A percentile compares a stretch with the other conserved stretches of the same genome.
Conservation (phyloP, 2,329 filamentous ascomycete species). For the Verticillium alfalfae region DNA sequence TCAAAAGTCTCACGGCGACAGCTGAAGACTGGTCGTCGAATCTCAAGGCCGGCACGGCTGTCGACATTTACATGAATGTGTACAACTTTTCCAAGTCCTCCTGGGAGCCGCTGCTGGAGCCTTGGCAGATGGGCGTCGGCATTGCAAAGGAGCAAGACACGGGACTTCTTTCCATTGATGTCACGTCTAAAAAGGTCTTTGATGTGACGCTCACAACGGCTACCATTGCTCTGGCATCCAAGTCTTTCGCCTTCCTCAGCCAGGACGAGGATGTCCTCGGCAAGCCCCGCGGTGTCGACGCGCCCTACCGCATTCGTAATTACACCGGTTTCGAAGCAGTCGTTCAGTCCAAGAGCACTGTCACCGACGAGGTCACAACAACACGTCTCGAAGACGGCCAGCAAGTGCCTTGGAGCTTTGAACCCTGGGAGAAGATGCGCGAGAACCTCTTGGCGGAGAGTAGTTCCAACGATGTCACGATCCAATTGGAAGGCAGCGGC, state of each 20-base stretch:
- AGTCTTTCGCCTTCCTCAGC: conserved; percentile 85
- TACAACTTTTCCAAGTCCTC: conserved; percentile 99
- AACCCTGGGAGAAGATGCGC: conserved; percentile 93
- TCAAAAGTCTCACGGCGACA: conserved; percentile 81
- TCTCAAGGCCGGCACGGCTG: conserved; percentile 80
- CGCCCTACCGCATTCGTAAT: conserved; percentile 89
- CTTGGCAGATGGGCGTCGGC: conserved; percentile 91
- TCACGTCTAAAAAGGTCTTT: conserved; percentile 83
- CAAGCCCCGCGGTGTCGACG: conserved; percentile 86
- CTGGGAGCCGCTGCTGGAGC: conserved; percentile 94
- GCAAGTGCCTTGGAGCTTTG: conserved; percentile 92
- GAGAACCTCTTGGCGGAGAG: conserved; percentile 85
- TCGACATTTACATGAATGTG: conserved; percentile 92
- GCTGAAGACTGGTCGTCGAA: conserved; percentile 89
- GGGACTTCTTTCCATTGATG: conserved; percentile 73
- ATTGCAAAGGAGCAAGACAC: conserved; percentile 72
- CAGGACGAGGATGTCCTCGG: conserved; percentile 87
- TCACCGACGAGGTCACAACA: conserved; percentile 63
- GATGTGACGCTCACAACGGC: conserved; percentile 91
- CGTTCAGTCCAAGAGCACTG: conserved; percentile 70
- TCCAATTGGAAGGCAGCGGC: conserved; percentile 85
- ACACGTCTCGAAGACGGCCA: conserved; percentile 81
- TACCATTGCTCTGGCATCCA: conserved; percentile 87
- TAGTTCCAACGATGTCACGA: conserved; percentile 70
- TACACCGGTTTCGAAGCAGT: conserved; percentile 90